A percentile compares a stretch with the other conserved stretches of the same genome.
These are phyloP conservation scores for Penicillium sp. DNA, from an alignment of 2,329 filamentous ascomycete species.

Conservation along the genomic window DNA sequence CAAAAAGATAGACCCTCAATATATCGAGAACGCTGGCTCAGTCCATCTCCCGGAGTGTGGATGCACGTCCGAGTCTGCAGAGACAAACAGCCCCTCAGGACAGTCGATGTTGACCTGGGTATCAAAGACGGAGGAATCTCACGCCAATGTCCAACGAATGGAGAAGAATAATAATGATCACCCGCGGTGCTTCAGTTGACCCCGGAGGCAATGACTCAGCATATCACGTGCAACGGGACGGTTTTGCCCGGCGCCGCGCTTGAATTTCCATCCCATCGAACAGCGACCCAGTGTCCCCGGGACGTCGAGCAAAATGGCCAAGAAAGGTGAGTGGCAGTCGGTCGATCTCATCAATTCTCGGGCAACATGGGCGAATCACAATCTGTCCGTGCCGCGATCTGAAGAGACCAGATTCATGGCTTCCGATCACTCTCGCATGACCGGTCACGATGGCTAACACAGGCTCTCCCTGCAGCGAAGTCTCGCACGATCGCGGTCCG, in stretches of 20 bases:
- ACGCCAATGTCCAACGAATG: too few species aligned
- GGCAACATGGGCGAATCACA: background rate
- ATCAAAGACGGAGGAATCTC: too few species aligned
- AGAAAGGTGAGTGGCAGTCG: slow-evolving; percentile 15
- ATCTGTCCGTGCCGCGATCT: too few species aligned
- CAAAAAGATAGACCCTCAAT: too few species aligned
- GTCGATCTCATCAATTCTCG: background rate
- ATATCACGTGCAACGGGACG: slow-evolving; percentile 9
- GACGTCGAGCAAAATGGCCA: slow-evolving; percentile 25
- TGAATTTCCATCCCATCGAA: slow-evolving; percentile 17
- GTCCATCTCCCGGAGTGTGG: too few species aligned
- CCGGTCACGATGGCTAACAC: slow-evolving; percentile 10
- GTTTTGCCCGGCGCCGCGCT: slow-evolving; percentile 15
- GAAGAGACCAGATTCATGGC: background rate
- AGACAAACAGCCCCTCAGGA: too few species aligned
- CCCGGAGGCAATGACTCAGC: slow-evolving; percentile 7
- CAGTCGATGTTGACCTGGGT: too few species aligned
- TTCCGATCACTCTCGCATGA: slow-evolving; percentile 5
- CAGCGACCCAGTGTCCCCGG: slow-evolving; percentile 10
- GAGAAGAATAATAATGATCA: too few species aligned
- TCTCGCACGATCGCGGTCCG: slow-evolving; percentile 89
- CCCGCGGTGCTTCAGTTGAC: background rate
- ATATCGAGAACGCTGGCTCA: too few species aligned
- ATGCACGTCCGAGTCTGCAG: too few species aligned
- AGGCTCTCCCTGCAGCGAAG: slow-evolving; percentile 60